Percentiles rank a stretch among this genome's conserved stretches.
Evolutionary conservation across 257 asterid species (phyloP).

Genomic region (Catharanthus roseus): DNA sequence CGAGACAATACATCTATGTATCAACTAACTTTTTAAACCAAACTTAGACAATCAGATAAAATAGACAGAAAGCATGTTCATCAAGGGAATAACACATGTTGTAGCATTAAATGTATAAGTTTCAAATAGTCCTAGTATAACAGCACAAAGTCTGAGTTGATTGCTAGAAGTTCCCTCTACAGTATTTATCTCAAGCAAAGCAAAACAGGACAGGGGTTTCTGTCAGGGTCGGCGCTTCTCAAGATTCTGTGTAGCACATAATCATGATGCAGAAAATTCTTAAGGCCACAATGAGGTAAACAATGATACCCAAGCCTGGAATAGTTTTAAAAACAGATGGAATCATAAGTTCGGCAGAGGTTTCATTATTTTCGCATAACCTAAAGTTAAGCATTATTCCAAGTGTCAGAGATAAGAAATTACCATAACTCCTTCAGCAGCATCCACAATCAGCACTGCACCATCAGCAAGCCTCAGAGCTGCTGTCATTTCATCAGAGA

Average conservation of each 20-base stretch:
- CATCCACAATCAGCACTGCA: conserved; percentile 93
- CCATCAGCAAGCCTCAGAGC: conserved; percentile 99
- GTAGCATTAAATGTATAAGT: background rate
- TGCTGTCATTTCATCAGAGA: conserved; percentile 97
- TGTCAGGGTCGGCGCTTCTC: background rate
- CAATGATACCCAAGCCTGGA: background rate
- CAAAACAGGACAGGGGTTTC: background rate
- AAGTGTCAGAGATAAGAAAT: conserved; percentile 14
- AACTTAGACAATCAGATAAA: background rate
- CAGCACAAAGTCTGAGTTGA: background rate
- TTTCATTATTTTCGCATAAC: background rate
- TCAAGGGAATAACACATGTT: too few relatives aligned
- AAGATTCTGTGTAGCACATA: background rate
- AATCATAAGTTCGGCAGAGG: background rate
- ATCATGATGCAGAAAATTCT: background rate
- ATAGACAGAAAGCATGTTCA: background rate
- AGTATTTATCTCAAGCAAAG: background rate
- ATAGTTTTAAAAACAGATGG: background rate
- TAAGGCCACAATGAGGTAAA: background rate
- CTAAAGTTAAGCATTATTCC: background rate
- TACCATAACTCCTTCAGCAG: conserved; percentile 98
- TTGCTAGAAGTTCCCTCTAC: background rate
- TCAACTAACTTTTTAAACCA: background rate
- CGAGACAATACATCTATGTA: background rate
- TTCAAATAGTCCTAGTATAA: background rate